Evolutionary conservation across 2,329 filamentous ascomycete genomes (phyloP).

Genomic region (Dothistroma pini): DNA sequence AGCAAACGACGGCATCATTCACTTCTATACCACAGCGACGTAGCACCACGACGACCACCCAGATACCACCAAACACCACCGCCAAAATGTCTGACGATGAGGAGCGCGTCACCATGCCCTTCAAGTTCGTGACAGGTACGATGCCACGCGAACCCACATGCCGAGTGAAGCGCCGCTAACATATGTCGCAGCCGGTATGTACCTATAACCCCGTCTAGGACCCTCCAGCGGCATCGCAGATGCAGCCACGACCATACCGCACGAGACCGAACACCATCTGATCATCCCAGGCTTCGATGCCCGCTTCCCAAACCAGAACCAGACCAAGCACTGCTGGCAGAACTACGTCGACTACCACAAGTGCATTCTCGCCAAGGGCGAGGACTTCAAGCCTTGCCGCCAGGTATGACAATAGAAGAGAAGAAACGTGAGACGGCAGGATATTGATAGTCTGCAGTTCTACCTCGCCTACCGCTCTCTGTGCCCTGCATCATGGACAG

Average conservation of each 20-base stretch:
- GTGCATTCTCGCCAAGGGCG: constrained; percentile 97
- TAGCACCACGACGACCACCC: constrained; percentile 18
- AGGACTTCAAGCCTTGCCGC: constrained; percentile 95
- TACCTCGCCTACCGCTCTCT: constrained; percentile 94
- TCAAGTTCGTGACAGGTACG: constrained; percentile 99
- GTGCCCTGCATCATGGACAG: constrained; percentile 91
- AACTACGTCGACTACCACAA: constrained; percentile 99
- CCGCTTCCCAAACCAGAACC: constrained; percentile 98
- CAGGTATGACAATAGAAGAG: constrained; percentile 60
- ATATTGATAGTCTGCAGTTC: constrained; percentile 59
- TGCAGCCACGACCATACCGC: neutral
- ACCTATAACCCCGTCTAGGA: constrained; percentile 1
- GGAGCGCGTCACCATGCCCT: constrained; percentile 93
- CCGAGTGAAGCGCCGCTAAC: constrained; percentile 21
- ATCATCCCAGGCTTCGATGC: constrained; percentile 79
- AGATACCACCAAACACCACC: constrained; percentile 30
- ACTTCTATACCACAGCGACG: constrained; percentile 15
- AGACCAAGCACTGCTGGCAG: constrained; percentile 99
- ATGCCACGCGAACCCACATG: constrained; percentile 1
- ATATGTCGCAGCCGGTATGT: constrained; percentile 34
- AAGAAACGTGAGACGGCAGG: neutral
- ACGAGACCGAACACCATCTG: neutral
- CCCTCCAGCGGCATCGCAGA: neutral
- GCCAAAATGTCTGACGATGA: constrained; percentile 88
- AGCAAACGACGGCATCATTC: constrained; percentile 11